phyloP scores from a whole-genome alignment of 1,284 basidiomycete genomes.

The Gymnopus androsaceus region DNA sequence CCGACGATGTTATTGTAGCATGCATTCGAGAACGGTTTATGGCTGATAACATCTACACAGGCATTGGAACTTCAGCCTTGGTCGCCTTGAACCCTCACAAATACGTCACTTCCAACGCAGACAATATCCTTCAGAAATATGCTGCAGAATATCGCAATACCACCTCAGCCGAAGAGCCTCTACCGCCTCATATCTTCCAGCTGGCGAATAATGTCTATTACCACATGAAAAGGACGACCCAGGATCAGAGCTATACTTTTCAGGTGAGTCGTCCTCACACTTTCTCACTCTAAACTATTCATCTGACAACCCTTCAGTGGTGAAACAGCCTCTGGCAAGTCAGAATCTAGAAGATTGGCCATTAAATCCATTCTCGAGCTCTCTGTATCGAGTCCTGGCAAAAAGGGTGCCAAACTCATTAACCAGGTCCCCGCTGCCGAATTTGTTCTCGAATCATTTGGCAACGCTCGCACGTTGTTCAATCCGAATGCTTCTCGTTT shows the following conservation, averaged over 20 bases:
- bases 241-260: slow-evolving; percentile 91
- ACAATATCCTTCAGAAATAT: slow-evolving; percentile 82
- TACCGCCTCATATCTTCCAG: slow-evolving; percentile 86
- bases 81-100: slow-evolving; percentile 91
- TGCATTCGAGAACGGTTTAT: slow-evolving; percentile 87
- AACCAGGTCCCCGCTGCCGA: slow-evolving; percentile 89
- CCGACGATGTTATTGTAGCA: slow-evolving; percentile 79
- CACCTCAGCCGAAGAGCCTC: slow-evolving; percentile 48
- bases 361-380: slow-evolving; percentile 90
- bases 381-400: slow-evolving; percentile 85
- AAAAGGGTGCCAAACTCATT: slow-evolving; percentile 89
- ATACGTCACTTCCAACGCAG: slow-evolving; percentile 78
- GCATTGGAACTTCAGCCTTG: slow-evolving; percentile 67
- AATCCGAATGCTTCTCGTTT: slow-evolving; percentile 92
- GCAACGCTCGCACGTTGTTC: slow-evolving; percentile 85
- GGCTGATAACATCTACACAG: slow-evolving; percentile 81
- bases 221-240: slow-evolving; percentile 91
- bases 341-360: slow-evolving; percentile 85
- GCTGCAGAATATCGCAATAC: slow-evolving; percentile 74
- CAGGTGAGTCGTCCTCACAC: slow-evolving; percentile 54
- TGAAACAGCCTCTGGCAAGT: slow-evolving; percentile 92
- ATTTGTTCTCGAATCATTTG: slow-evolving; percentile 94
- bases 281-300: background rate
- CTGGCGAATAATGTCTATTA: slow-evolving; percentile 91
- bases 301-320: slow-evolving; percentile 54